Base-by-base conservation (phyloP, 345 rosid species). In the Citrus cavaleriei region DNA sequence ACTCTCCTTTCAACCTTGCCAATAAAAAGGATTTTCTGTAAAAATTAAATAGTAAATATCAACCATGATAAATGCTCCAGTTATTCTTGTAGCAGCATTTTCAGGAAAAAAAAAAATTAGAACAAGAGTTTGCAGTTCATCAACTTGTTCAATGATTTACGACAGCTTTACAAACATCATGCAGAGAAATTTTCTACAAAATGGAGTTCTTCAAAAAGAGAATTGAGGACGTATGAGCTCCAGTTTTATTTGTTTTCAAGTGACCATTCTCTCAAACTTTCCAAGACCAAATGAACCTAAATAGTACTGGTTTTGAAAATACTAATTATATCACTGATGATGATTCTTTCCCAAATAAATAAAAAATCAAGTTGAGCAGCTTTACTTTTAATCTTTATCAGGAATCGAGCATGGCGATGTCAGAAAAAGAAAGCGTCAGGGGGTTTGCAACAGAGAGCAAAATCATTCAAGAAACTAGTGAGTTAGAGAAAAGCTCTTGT, bases 371-470 rank as follows among this genome's bases (percentile, higher is more conserved):
- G 35, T 14, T 74, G 32, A 78, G 49, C 51, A 70, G 42, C 77
- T 74, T 63, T 55, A 60, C 37, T 32, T 82, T 76, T 69, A 59
- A 59, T 80, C 32, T 80, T 68, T 85, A 46, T 80, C 84, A 90
- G 93, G 87, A 79, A 61, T 57, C 66, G 14, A 72, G 72, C 16
- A 8, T 6, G 68, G 80, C 82, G 60, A 72, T 37, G 75, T 63
- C 80, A 66, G 70, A 7, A 68, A 77, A 72, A 24, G 84, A 73
- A 74, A 75, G 71, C 14, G 2, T 68, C 67, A 18, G 16, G 68
- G 80, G 3, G 55, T 32, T 38, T 54, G 76, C 19, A 76, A 77
- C 83, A 81, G 77, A 75, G 34, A 42, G 59, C 49, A 81, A 76
- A 51, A 73, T 77, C 51, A 55, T 40, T 58, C 74, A 70, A 63